Conservation (phyloP, 2,329 filamentous ascomycete genomes). For the Fusarium incarnatum region DNA sequence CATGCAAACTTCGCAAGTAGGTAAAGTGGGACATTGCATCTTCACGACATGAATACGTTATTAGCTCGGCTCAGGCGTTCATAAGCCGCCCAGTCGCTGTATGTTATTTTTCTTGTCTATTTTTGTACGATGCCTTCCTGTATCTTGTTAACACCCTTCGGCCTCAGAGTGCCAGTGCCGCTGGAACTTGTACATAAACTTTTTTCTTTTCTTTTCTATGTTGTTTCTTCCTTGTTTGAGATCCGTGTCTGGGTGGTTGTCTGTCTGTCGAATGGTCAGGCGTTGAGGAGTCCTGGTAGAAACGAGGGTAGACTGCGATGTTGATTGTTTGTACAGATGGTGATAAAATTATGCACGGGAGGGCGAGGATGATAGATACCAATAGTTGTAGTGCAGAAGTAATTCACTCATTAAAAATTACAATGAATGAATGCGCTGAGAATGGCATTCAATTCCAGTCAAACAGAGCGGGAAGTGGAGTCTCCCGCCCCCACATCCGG, state of each 20-base stretch:
- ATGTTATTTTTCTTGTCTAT: not conserved
- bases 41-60: not conserved
- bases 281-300: not conserved
- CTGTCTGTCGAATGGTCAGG: conserved; percentile 1
- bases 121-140: not conserved
- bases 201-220: not conserved
- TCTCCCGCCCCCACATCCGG: conserved; percentile 13
- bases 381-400: not conserved
- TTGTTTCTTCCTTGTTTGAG: not conserved
- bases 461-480: conserved; percentile 20
- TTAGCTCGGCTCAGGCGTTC: not conserved
- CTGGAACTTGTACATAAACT: not conserved
- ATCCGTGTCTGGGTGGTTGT: not conserved
- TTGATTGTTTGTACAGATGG: not conserved
- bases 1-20: not conserved
- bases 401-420: not conserved
- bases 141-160: not conserved
- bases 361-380: not conserved
- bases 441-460: not conserved
- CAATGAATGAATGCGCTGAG: not conserved
- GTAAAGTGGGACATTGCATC: not conserved
- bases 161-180: not conserved
- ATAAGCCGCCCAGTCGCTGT: not conserved
- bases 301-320: not conserved
- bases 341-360: not conserved